Evolutionary conservation across 2,329 filamentous ascomycete species (phyloP).

Genomic region (Aspergillus uvarum): DNA sequence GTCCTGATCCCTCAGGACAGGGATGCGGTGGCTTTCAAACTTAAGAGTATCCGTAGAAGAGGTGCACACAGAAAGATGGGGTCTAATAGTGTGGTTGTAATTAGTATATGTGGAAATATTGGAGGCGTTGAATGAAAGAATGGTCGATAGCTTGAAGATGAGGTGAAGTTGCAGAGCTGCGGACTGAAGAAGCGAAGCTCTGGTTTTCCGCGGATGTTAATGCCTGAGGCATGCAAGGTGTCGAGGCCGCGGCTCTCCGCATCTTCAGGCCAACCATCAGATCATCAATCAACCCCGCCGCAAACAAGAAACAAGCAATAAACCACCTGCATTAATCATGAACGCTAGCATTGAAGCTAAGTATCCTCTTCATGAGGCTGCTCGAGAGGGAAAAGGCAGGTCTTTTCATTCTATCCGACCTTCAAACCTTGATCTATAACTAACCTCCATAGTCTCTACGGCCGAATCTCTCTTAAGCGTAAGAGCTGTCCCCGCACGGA

Average conservation of each 20-base stretch:
- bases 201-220: constrained; percentile 9
- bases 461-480: constrained; percentile 75
- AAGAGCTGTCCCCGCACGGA: constrained; percentile 30
- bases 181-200: constrained; percentile 2
- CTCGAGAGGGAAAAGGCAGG: constrained; percentile 79
- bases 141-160: background rate
- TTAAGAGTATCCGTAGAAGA: background rate
- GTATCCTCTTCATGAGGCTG: constrained; percentile 83
- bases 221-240: constrained; percentile 16
- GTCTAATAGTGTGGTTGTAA: background rate
- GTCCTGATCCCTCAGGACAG: constrained; percentile 15
- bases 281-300: constrained; percentile 3
- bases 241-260: background rate
- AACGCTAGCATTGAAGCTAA: constrained; percentile 54
- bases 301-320: background rate
- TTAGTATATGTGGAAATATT: background rate
- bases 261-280: background rate
- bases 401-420: background rate
- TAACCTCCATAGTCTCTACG: constrained; percentile 55
- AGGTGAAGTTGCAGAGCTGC: background rate
- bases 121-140: background rate
- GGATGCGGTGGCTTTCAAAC: background rate
- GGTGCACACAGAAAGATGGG: background rate
- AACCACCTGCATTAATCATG: constrained; percentile 30
- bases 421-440: constrained; percentile 14